phyloP scores from a whole-genome alignment of 495 filamentous ascomycete species.

The Neurospora cerealis region DNA sequence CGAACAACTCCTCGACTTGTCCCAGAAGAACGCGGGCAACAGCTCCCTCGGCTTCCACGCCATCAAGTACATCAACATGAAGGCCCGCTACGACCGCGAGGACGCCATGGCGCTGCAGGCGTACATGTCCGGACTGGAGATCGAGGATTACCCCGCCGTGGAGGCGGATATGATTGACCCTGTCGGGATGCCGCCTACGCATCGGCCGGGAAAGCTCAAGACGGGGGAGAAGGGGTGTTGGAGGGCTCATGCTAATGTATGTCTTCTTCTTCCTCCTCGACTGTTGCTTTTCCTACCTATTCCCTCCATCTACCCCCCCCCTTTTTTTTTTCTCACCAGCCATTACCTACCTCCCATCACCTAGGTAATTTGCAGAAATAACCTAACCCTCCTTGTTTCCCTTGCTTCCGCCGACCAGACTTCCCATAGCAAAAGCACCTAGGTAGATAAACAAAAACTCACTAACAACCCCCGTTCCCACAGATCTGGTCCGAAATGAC shows the following conservation, averaged over 20 bases:
- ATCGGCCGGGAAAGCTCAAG: slow-evolving; percentile 7
- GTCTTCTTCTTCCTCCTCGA: too few species aligned
- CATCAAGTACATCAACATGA: slow-evolving; percentile 15
- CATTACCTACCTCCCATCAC: too few species aligned
- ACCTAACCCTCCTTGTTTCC: too few species aligned
- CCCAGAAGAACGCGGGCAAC: slow-evolving; percentile 10
- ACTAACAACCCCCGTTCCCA: too few species aligned
- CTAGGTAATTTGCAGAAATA: too few species aligned
- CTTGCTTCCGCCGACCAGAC: too few species aligned
- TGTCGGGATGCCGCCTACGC: slow-evolving; percentile 14
- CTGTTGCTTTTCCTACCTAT: too few species aligned
- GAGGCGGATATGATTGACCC: slow-evolving; percentile 13
- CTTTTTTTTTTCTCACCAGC: too few species aligned
- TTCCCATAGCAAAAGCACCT: too few species aligned
- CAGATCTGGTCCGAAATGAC: slow-evolving; percentile 13
- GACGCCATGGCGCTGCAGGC: slow-evolving; percentile 14
- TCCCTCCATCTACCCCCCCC: too few species aligned
- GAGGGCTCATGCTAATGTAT: slow-evolving; percentile 14
- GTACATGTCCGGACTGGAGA: slow-evolving; percentile 10
- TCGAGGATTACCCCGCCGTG: slow-evolving; percentile 11
- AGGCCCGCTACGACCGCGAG: slow-evolving; percentile 13
- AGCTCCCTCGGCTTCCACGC: slow-evolving; percentile 12
- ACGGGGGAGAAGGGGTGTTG: slow-evolving; percentile 11
- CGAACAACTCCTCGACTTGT: background rate
- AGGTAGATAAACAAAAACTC: too few species aligned